Evolutionary conservation across 345 rosid species (phyloP), one percentile per base, ranked within the genome.

Genomic region (Barbarea vulgaris): DNA sequence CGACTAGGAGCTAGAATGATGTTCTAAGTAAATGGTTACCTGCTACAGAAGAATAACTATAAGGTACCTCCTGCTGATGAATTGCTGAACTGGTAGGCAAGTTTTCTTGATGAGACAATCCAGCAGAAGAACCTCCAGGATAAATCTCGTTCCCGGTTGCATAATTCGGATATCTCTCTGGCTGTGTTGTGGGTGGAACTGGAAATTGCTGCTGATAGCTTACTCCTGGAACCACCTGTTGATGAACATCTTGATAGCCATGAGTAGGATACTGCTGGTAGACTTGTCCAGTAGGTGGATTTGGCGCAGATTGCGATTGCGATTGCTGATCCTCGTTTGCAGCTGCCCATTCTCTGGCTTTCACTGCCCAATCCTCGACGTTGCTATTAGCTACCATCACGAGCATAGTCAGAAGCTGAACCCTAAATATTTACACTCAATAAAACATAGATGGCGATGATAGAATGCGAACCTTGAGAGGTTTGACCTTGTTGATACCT

Each of bases 61-160:
- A 96, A 96, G 99, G 89, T 96, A 93, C 99, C 98, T 96, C 99
- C 98, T 93, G 99, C 97, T 74, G 93, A 89, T 84, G 91, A 91
- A 83, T 85, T 81, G 84, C 83, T 70, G 90, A 81, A 81, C 81
- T 79, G 72, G 88, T 64, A 61, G 86, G 75, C 55, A 73, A 37
- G 69, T 77, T 79, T 70, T 82, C 84, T 81, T 82, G 88, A 78
- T 74, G 85, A 44, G 76, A 50, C 73, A 79, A 75, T 56, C 81
- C 79, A 27, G 76, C 74, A 65, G 68, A 84, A 17, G 84, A 68
- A 67, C 76, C 84, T 82, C 85, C 89, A 78, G 80, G 76, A 27
- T 78, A 67, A 60, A 64, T 66, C 70, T 87, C 89, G 78, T 81
- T 85, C 65, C 82, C 83, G 36, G 78, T 64, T 51, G 74, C 11